Base-by-base conservation (phyloP, 2,329 filamentous ascomycete genomes). In the Cladosporium halotolerans region DNA sequence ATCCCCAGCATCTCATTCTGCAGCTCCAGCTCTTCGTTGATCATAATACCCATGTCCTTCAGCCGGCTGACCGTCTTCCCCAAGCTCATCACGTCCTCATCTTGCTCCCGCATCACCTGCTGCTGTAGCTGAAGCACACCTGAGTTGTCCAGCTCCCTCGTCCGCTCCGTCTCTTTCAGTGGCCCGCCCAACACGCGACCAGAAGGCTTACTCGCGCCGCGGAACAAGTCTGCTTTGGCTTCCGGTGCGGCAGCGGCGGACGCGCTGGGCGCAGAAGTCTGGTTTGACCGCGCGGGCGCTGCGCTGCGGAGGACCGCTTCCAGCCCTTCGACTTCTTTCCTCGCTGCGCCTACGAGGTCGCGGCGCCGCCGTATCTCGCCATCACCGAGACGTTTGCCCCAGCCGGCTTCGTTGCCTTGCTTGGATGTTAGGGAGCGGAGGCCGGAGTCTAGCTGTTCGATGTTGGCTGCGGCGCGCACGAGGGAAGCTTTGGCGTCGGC, bases 31-130 rank as follows among this genome's bases (percentile, higher is more conserved):
- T 92, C 88, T 46, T 84, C 79, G 58, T 88, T 80, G 63, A 93
- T 91, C 53, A 83, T 79, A 44, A 88, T 73, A 0, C 88, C 88
- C 80, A 92, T 88, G 70, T 90, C 84, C 64, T 81, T 84, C 73
- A 92, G 85, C 55, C 85, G 74, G 45, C 83, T 74, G 44, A 92
- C 84, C 45, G 89, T 84, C 58, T 81, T 82, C 1, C 80, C 78
- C 52, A 93, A 72, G 60, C 82, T 76, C 14, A 86, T 79, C 2
- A 93, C 79, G 61, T 88, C 84, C 61, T 84, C 68, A 60, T 93
- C 88, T 64, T 95, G 88, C 59, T 87, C 82, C 50, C 77, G 66
- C 76, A 92, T 88, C 68, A 88, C 81, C 63, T 87, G 79, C 61
- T 82, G 77, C 69, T 93, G 88, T 56, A 93, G 70, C 67, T 86